Percentiles rank a stretch among this genome's conserved stretches.
Evolutionary conservation across 1,284 basidiomycete species (phyloP).

Genomic region (Tilletia indica): DNA sequence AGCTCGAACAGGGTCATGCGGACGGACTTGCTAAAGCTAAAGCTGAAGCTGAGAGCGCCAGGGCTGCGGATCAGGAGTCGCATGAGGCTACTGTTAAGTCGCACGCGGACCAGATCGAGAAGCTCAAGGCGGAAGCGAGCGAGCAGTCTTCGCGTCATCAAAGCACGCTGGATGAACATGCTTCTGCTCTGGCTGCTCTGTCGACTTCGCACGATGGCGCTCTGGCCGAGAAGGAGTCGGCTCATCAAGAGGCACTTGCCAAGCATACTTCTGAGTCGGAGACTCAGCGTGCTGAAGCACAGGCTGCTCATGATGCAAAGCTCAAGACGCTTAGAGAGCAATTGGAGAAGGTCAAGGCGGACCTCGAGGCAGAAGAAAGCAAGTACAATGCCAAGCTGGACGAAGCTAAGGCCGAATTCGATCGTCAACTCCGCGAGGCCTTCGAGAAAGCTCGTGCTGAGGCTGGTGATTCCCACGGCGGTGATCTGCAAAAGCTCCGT

Average conservation of each 20-base stretch:
- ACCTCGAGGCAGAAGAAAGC: conserved; percentile 30
- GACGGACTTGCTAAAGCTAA: not conserved
- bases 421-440: conserved; percentile 34
- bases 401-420: conserved; percentile 36
- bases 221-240: not conserved
- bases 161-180: not conserved
- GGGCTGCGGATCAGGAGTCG: too few relatives aligned
- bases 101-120: conserved; percentile 21
- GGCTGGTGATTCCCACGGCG: conserved; percentile 35
- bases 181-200: not conserved
- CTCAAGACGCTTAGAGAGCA: conserved; percentile 29
- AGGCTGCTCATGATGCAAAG: not conserved
- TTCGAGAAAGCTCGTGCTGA: conserved; percentile 39
- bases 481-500: conserved; percentile 32
- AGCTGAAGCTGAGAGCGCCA: too few relatives aligned
- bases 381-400: conserved; percentile 33
- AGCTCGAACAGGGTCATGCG: not conserved
- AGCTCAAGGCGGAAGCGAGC: not conserved
- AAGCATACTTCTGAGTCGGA: not conserved
- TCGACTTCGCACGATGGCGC: conserved; percentile 5
- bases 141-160: not conserved
- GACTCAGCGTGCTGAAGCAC: not conserved
- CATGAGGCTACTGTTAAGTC: too few relatives aligned
- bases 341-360: conserved; percentile 30
- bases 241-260: not conserved